These are phyloP conservation scores for Colletotrichum agaves DNA, from an alignment of 2,329 filamentous ascomycete species.

Conservation along the genomic window DNA sequence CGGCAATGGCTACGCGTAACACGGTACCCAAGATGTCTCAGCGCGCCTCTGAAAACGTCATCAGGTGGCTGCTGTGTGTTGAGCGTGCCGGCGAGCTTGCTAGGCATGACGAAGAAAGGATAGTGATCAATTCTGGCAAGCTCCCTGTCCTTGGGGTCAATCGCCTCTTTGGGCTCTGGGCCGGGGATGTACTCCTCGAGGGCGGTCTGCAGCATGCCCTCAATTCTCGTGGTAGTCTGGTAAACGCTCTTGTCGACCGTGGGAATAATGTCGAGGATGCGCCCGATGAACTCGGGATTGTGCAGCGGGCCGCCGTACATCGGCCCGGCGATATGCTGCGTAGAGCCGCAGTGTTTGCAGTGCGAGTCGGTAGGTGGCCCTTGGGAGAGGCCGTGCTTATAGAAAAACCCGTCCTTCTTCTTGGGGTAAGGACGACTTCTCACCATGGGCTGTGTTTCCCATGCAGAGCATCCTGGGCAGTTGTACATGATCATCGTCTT, in stretches of 20 bases:
- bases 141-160: conserved; percentile 57
- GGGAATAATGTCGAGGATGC: conserved; percentile 79
- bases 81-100: conserved; percentile 77
- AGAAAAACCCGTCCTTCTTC: conserved; percentile 74
- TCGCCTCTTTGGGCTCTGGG: conserved; percentile 48
- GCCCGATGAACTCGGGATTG: conserved; percentile 82
- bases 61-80: conserved; percentile 85
- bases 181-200: conserved; percentile 74
- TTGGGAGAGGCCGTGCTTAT: conserved; percentile 81
- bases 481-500: conserved; percentile 95
- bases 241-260: conserved; percentile 76
- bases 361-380: conserved; percentile 73
- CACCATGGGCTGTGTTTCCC: conserved; percentile 83
- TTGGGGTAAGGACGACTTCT: conserved; percentile 74
- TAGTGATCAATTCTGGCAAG: conserved; percentile 75
- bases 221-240: conserved; percentile 81
- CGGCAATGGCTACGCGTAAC: conserved; percentile 90
- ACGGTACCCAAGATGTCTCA: conserved; percentile 82
- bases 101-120: conserved; percentile 89
- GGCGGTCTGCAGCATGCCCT: conserved; percentile 91
- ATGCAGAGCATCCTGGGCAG: conserved; percentile 91
- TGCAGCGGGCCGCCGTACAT: conserved; percentile 96
- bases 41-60: conserved; percentile 81
- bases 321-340: conserved; percentile 88
- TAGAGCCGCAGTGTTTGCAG: conserved; percentile 87